Evolutionary conservation across 2,329 filamentous ascomycete genomes (phyloP), one percentile per base, ranked within the genome.

Genomic region (Cercospora sp.): DNA sequence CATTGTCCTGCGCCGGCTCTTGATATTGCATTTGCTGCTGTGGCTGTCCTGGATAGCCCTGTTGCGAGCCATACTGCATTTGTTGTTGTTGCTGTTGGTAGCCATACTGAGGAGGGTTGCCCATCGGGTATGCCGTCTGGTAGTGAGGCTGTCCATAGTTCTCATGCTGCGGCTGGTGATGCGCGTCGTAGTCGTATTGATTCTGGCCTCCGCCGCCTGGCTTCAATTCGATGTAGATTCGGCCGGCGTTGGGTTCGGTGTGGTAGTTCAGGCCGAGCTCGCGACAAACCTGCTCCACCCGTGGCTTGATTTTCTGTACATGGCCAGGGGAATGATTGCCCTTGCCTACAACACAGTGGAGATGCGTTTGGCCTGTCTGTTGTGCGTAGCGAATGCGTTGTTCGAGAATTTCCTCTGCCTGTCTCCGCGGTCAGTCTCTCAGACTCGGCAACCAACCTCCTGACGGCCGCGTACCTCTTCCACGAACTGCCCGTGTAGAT

Each of bases 341-440:
- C 81, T 94, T 97, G 76, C 95, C 95, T 31, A 98, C 94, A 76
- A 99, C 97, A 48, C 97, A 94, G 81, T 97, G 93, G 65, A 99
- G 83, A 81, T 97, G 92, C 20, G 84, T 88, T 82, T 97, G 90
- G 0, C 92, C 92, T 40, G 88, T 86, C 63, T 86, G 80, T 78
- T 88, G 88, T 67, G 93, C 93, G 73, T 91, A 89, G 73, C 88
- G 87, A 76, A 99, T 97, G 73, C 95, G 87, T 80, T 92, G 85
- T 82, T 94, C 92, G 23, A 98, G 84, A 66, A 97, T 95, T 71
- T 92, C 88, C 83, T 97, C 93, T 5, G 95, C 95, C 83, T 58
- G 53, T 26, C 16, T 10, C 36, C 16, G 13, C 16, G 9, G 28
- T 58, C 26, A 58, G 53, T 30, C 53, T 3, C 26, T 30, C 20